A percentile compares a stretch with the other conserved stretches of the same genome.
phyloP scores from a whole-genome alignment of 176 grass and related monocot species.

The Chloris gayana region DNA sequence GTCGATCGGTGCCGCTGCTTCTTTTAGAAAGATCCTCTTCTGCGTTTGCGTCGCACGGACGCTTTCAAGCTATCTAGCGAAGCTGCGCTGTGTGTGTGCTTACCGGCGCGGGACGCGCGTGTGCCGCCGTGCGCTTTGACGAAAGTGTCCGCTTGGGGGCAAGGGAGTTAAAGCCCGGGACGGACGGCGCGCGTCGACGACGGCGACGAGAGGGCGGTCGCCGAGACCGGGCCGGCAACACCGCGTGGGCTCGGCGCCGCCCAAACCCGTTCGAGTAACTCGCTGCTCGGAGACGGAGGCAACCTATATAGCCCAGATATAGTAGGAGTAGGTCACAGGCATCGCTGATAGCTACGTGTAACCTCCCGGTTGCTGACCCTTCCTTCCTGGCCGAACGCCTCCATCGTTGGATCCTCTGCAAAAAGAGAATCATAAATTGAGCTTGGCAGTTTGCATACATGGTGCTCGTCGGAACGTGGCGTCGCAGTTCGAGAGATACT shows the following conservation, averaged over 20 bases:
- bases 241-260: neutral
- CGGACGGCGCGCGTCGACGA: too few species aligned
- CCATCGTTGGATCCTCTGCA: neutral
- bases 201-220: neutral
- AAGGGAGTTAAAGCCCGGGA: neutral
- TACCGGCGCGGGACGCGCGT: neutral
- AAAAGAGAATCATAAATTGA: neutral
- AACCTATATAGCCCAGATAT: neutral
- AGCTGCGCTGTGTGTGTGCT: neutral
- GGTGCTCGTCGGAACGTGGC: neutral
- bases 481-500: neutral
- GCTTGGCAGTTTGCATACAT: neutral
- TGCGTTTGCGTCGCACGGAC: neutral
- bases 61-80: neutral
- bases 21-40: neutral
- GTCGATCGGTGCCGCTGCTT: neutral
- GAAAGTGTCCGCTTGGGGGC: neutral
- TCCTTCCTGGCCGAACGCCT: neutral
- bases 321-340: neutral
- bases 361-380: neutral
- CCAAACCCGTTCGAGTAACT: neutral
- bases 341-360: slow-evolving; percentile 5
- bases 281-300: neutral
- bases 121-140: neutral
- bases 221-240: slow-evolving; percentile 22